Evolutionary conservation across 768 basidiomycete species (phyloP), one percentile per base, ranked within the genome.

Genomic region (Amylocystis lapponica): DNA sequence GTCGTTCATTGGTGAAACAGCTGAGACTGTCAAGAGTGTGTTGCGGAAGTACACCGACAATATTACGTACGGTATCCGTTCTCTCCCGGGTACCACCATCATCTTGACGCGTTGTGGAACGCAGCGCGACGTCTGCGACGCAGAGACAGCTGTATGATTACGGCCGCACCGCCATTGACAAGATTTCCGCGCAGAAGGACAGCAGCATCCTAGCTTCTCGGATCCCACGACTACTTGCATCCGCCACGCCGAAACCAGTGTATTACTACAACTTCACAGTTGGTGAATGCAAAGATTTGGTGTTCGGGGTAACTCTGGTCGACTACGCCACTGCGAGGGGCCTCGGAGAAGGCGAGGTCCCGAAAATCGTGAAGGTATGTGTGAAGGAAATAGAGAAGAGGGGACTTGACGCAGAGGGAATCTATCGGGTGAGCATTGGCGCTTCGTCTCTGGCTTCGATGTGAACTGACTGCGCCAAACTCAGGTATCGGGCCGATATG

Each of bases 261-360:
- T 66, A 87, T 54, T 91, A 92, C 63, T 73, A 85, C 54, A 82
- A 87, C 57, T 83, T 77, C 43, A 70, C 74, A 48, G 85, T 95
- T 20, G 93, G 93, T 20, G 80, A 82, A 58, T 96, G 92, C 57
- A 78, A 75, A 40, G 91, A 94, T 61, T 65, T 96, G 20, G 86
- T 94, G 26, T 96, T 95, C 57, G 93, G 92, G 19, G 81, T 94
- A 51, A 83, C 78, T 51, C 66, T 96, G 45, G 81, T 85, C 30
- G 92, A 94, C 57, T 95, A 96, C 56, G 88, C 92, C 13, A 90
- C 84, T 29, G 75, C 87, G 8, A 78, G 90, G 49, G 78, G 77
- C 32, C 66, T 89, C 14, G 79, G 78, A 10, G 78, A 83, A 8
- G 78, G 78, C 10, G 78, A 83, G 9, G 69, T 86, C 25, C 93